phyloP scores from a whole-genome alignment of 768 basidiomycete species.

The Pholiota microspora region DNA sequence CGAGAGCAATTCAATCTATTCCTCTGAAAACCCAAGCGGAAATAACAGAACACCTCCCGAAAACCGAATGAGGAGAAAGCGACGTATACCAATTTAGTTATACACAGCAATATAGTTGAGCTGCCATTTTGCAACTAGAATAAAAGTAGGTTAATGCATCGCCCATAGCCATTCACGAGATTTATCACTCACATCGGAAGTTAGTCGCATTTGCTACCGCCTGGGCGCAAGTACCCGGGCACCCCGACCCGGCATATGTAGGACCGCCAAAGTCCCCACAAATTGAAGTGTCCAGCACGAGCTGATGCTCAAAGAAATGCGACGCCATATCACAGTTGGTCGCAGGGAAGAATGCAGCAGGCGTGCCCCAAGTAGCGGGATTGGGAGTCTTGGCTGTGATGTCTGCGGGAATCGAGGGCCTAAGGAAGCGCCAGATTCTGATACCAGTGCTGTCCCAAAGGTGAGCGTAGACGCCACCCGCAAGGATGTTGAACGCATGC shows the following conservation, averaged over 20 bases:
- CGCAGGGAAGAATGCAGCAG: constrained; percentile 51
- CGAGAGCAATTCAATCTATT: not conserved
- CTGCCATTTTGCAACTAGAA: constrained; percentile 51
- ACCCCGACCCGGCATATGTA: constrained; percentile 32
- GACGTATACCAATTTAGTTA: constrained; percentile 2
- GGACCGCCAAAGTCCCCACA: constrained; percentile 47
- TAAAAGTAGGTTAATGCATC: not conserved
- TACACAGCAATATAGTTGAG: constrained; percentile 58
- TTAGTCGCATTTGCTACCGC: constrained; percentile 25
- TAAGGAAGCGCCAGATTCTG: constrained; percentile 54
- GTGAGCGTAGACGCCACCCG: constrained; percentile 56
- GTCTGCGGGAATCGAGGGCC: constrained; percentile 50
- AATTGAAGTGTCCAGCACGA: constrained; percentile 47
- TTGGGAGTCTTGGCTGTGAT: constrained; percentile 43
- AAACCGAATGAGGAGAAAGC: not conserved
- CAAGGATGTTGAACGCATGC: constrained; percentile 39
- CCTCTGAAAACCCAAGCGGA: not conserved
- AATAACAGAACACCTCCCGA: not conserved
- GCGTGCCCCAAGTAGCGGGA: constrained; percentile 50
- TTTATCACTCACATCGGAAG: constrained; percentile 19
- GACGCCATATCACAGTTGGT: constrained; percentile 43
- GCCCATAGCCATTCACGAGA: not conserved
- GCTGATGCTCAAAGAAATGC: constrained; percentile 52
- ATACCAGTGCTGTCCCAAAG: constrained; percentile 54
- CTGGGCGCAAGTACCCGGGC: constrained; percentile 34